Base-by-base conservation (phyloP, 2,329 filamentous ascomycete species). In the Penicillium sp. region DNA sequence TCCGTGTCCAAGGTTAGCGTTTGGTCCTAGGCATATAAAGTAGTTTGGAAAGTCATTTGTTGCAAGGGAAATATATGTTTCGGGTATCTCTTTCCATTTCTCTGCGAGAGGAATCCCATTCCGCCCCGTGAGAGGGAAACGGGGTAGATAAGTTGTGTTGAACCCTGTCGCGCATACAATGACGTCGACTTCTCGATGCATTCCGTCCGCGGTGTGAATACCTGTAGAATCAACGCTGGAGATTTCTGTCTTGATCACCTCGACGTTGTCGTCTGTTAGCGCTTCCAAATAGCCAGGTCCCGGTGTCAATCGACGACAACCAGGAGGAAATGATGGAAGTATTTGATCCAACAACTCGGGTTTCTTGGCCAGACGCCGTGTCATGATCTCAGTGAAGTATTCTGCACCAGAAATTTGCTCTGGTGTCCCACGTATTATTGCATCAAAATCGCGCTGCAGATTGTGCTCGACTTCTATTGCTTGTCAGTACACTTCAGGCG, bases 201-300 rank as follows among this genome's bases (percentile, higher is more conserved):
- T 45, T 2, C 63, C 63, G 47, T 62, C 62, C 5, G 21, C 54
- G 4, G 66, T 67, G 21, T 70, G 58, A 18, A 75, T 69, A 4
- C 70, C 69, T 1, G 62, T 62, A 21, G 63, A 61, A 24, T 68
- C 64, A 14, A 73, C 61, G 12, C 62, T 74, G 20, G 73, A 74
- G 62, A 88, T 88, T 0, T 71, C 75, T 0, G 77, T 79, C 16
- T 74, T 76, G 63, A 87, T 82, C 59, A 83, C 81, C 3, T 81
- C 76, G 1, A 87, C 83, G 55, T 88, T 87, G 5, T 81, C 78
- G 57, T 82, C 76, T 0, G 78, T 77, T 18, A 88, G 72, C 0
- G 85, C 84, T 65, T 88, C 86, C 2, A 89, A 68, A 56, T 79
- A 79, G 1, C 76, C 75, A 0, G 74, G 71, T 0, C 76, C 77